phyloP scores from a whole-genome alignment of 148 eudicot genomes.

The Mesembryanthemum crystallinum region DNA sequence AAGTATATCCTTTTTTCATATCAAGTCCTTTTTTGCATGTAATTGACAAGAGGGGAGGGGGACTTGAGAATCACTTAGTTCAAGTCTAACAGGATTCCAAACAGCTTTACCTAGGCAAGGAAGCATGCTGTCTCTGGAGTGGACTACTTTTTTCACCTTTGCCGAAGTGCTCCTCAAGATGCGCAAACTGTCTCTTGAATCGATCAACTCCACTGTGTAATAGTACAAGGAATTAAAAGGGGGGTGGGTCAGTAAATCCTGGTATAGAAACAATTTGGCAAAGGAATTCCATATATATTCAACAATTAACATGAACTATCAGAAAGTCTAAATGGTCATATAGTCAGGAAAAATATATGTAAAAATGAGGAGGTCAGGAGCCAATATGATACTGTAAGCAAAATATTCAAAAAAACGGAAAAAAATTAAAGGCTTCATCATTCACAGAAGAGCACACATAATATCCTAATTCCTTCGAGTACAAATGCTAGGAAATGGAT shows the following conservation, averaged over 20 bases:
- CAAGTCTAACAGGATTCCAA: background rate
- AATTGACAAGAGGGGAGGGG: no score
- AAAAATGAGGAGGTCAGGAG: background rate
- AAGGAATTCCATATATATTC: no score
- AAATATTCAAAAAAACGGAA: background rate
- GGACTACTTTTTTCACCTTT: constrained; percentile 70
- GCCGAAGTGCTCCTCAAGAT: constrained; percentile 74
- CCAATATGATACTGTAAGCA: background rate
- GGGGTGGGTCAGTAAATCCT: constrained; percentile 5
- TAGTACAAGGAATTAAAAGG: constrained; percentile 7
- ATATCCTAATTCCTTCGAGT: background rate
- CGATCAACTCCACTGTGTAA: constrained; percentile 77
- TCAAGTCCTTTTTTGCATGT: no score
- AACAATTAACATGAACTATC: no score
- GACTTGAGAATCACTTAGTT: no score
- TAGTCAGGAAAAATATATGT: background rate
- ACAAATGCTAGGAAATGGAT: background rate
- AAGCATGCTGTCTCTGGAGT: constrained; percentile 78
- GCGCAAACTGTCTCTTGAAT: constrained; percentile 84
- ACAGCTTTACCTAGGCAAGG: constrained; percentile 76
- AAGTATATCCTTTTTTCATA: background rate
- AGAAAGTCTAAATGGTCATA: background rate
- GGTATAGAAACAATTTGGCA: background rate
- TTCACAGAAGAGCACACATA: background rate
- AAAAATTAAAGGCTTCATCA: background rate